phyloP scores from a whole-genome alignment of 2,329 filamentous ascomycete species.

The Ploettnerulaceae sp. region DNA sequence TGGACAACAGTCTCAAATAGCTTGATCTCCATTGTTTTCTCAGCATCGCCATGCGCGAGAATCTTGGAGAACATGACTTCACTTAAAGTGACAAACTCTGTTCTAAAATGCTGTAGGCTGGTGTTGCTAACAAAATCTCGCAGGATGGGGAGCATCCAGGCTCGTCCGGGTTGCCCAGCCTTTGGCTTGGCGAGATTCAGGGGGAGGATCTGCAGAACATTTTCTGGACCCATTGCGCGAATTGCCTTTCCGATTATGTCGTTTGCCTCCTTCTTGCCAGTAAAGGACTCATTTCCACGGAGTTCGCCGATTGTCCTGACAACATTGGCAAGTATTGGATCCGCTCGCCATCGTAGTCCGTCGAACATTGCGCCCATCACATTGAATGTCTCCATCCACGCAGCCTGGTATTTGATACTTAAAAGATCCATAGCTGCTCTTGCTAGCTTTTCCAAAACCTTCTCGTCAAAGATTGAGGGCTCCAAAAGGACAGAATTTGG shows the following conservation, averaged over 20 bases:
- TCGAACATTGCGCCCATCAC: constrained; percentile 86
- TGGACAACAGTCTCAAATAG: constrained; percentile 96
- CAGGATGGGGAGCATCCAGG: constrained; percentile 91
- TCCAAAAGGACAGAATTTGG: constrained; percentile 79
- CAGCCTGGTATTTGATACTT: constrained; percentile 85
- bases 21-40: constrained; percentile 95
- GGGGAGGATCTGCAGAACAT: constrained; percentile 75
- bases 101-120: constrained; percentile 75
- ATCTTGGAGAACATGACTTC: constrained; percentile 86
- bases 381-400: constrained; percentile 92
- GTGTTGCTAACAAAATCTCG: constrained; percentile 89
- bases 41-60: constrained; percentile 71
- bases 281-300: constrained; percentile 80
- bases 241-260: constrained; percentile 84
- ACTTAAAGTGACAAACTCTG: constrained; percentile 83
- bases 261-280: constrained; percentile 92
- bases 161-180: constrained; percentile 74
- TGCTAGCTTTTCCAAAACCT: constrained; percentile 75
- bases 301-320: constrained; percentile 80
- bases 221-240: constrained; percentile 82
- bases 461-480: constrained; percentile 89
- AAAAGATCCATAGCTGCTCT: constrained; percentile 69
- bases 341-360: constrained; percentile 75
- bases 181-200: constrained; percentile 77
- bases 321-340: constrained; percentile 71